Percentiles rank a stretch among this genome's conserved stretches.
Conservation (phyloP, 345 rosid species). For the Psidium guajava region DNA sequence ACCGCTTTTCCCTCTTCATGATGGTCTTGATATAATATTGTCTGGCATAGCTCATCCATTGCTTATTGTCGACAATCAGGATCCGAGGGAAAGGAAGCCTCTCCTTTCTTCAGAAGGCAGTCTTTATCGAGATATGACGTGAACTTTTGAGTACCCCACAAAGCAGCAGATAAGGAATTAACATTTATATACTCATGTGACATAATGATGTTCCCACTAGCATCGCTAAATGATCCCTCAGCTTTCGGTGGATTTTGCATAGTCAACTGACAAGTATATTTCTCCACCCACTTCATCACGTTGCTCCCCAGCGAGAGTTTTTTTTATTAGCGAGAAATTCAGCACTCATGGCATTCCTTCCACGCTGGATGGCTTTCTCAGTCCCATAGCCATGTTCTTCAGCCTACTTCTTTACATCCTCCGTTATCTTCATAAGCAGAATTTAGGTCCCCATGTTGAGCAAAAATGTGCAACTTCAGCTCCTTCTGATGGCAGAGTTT, state of each 20-base stretch:
- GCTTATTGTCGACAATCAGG: too few species aligned
- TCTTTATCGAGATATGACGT: too few species aligned
- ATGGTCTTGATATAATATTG: too few species aligned
- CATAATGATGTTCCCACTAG: too few species aligned
- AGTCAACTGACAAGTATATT: constrained; percentile 73
- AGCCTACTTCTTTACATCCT: constrained; percentile 90
- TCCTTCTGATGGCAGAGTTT: constrained; percentile 93
- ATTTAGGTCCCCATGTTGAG: constrained; percentile 98
- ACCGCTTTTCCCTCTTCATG: too few species aligned
- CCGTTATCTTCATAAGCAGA: constrained; percentile 99
- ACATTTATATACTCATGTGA: too few species aligned
- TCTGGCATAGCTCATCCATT: too few species aligned
- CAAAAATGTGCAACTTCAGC: constrained; percentile 98
- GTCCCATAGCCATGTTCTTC: constrained; percentile 93
- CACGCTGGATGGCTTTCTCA: constrained; percentile 77
- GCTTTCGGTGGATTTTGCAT: constrained; percentile 33
- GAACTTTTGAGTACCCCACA: too few species aligned
- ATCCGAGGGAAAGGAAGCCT: too few species aligned
- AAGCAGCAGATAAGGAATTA: too few species aligned
- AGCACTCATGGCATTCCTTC: constrained; percentile 97
- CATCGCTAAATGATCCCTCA: too few species aligned
- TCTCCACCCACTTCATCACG: constrained; percentile 97
- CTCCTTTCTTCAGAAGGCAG: too few species aligned
- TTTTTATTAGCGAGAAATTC: constrained; percentile 78
- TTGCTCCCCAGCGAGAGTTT: constrained; percentile 89